Conservation (phyloP, 371 early-diverging fungal genomes). For the Massospora cicadina region DNA sequence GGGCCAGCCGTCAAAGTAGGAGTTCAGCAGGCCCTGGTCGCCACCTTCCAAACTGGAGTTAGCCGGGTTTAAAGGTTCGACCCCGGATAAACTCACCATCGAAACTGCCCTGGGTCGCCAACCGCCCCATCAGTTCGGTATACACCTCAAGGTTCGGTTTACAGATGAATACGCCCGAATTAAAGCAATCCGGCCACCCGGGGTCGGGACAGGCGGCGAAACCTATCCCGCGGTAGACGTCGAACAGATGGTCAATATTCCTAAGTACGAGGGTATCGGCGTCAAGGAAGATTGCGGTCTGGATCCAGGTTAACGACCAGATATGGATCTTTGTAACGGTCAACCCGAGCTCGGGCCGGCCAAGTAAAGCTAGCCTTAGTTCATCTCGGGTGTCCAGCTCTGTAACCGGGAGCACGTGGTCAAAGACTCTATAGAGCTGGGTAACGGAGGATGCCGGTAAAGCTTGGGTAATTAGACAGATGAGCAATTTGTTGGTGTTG, state of each 20-base stretch:
- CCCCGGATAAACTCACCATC: slow-evolving; percentile 52
- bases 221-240: slow-evolving; percentile 23
- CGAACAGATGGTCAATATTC: slow-evolving; percentile 70
- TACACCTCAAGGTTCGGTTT: slow-evolving; percentile 37
- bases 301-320: slow-evolving; percentile 46
- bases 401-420: slow-evolving; percentile 44
- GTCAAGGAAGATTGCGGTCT: slow-evolving; percentile 67
- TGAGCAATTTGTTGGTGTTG: slow-evolving; percentile 36
- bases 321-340: slow-evolving; percentile 82
- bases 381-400: slow-evolving; percentile 26
- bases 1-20: slow-evolving; percentile 68
- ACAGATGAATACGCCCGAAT: slow-evolving; percentile 83
- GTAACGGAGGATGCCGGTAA: slow-evolving; percentile 23
- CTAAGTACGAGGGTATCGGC: slow-evolving; percentile 68
- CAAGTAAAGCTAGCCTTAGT: slow-evolving; percentile 47
- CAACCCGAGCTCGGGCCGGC: slow-evolving; percentile 70
- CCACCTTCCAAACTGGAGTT: slow-evolving; percentile 38
- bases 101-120: slow-evolving; percentile 41
- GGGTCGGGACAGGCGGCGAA: slow-evolving; percentile 71
- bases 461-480: slow-evolving; percentile 50
- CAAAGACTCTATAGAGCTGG: slow-evolving; percentile 32
- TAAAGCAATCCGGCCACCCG: slow-evolving; percentile 90
- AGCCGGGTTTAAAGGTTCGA: too few species aligned
- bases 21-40: slow-evolving; percentile 87
- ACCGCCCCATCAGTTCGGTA: slow-evolving; percentile 28